Conservation (phyloP, 208 protist species). For the Acanthamoeba polyphaga region DNA sequence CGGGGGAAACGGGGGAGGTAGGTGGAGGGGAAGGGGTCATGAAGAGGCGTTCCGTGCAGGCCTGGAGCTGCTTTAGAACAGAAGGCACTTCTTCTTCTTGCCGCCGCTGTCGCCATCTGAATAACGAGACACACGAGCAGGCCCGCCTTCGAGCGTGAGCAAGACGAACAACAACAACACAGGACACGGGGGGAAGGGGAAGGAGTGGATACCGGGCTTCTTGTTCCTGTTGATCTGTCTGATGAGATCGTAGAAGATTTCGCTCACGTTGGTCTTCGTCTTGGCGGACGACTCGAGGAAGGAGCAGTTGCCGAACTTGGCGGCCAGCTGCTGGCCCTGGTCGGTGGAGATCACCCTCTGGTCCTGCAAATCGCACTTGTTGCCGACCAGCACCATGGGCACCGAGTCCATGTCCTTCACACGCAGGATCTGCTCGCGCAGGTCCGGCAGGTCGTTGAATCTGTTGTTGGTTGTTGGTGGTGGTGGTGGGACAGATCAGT, state of each 20-base stretch:
- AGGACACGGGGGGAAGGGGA: neutral
- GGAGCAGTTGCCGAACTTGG: slow-evolving; percentile 84
- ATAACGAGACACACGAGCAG: too few relatives aligned
- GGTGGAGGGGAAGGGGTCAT: too few relatives aligned
- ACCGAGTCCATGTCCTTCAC: slow-evolving; percentile 88
- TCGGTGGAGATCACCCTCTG: slow-evolving; percentile 88
- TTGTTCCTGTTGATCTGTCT: slow-evolving; percentile 87
- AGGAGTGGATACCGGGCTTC: neutral
- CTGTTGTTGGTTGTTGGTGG: slow-evolving; percentile 82
- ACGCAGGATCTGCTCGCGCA: slow-evolving; percentile 91
- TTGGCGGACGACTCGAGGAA: slow-evolving; percentile 90
- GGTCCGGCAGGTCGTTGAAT: slow-evolving; percentile 89
- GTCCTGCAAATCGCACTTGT: slow-evolving; percentile 90
- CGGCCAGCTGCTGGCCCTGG: slow-evolving; percentile 85
- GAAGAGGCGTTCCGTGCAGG: neutral
- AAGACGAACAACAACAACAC: too few relatives aligned
- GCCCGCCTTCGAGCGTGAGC: too few relatives aligned
- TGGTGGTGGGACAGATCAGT: slow-evolving; percentile 41
- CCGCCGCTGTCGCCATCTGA: slow-evolving; percentile 12
- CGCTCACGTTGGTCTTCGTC: slow-evolving; percentile 89
- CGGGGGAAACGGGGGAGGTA: too few relatives aligned
- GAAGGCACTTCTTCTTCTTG: slow-evolving; percentile 66
- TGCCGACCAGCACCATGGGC: slow-evolving; percentile 89
- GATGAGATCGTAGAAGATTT: slow-evolving; percentile 90
- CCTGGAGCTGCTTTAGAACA: slow-evolving; percentile 4